Conservation (phyloP, 1,284 basidiomycete genomes). For the Heterobasidion occidentale region DNA sequence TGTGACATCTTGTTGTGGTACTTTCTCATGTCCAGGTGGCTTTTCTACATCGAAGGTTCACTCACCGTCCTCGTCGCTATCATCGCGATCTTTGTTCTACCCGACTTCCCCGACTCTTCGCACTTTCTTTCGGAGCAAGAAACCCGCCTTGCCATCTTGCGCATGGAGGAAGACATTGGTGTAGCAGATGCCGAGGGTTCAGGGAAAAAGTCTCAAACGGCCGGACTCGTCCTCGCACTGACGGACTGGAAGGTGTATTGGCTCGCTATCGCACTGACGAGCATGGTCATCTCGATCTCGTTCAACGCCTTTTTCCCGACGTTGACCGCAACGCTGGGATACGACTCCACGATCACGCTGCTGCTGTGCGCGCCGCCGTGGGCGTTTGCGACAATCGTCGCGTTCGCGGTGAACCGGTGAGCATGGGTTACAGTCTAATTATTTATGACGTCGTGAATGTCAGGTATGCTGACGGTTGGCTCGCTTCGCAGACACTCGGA, state of each 20-base stretch:
- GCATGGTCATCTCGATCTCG: conserved; percentile 52
- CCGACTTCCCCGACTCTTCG: conserved; percentile 64
- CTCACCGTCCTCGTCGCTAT: conserved; percentile 59
- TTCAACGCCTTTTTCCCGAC: conserved; percentile 77
- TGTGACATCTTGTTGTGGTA: neutral
- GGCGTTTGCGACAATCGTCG: conserved; percentile 54
- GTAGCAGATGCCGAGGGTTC: conserved; percentile 35
- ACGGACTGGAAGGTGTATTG: conserved; percentile 72
- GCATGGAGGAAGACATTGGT: conserved; percentile 71
- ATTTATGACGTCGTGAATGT: too few relatives aligned
- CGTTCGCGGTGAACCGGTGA: conserved; percentile 41
- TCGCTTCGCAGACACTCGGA: conserved; percentile 62
- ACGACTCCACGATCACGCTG: conserved; percentile 54
- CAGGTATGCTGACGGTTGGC: neutral
- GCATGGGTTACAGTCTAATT: conserved; percentile 1
- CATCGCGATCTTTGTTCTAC: conserved; percentile 59
- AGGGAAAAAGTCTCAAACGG: conserved; percentile 21
- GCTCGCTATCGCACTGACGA: conserved; percentile 49
- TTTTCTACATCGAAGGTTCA: conserved; percentile 72
- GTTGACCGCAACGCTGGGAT: conserved; percentile 62
- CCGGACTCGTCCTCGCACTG: conserved; percentile 51
- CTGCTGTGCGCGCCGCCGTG: conserved; percentile 76
- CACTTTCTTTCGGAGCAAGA: conserved; percentile 58
- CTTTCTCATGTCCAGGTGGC: conserved; percentile 38
- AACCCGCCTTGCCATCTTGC: conserved; percentile 54